Evolutionary conservation across 495 filamentous ascomycete species (phyloP).

Genomic region (Parmelia sp.): DNA sequence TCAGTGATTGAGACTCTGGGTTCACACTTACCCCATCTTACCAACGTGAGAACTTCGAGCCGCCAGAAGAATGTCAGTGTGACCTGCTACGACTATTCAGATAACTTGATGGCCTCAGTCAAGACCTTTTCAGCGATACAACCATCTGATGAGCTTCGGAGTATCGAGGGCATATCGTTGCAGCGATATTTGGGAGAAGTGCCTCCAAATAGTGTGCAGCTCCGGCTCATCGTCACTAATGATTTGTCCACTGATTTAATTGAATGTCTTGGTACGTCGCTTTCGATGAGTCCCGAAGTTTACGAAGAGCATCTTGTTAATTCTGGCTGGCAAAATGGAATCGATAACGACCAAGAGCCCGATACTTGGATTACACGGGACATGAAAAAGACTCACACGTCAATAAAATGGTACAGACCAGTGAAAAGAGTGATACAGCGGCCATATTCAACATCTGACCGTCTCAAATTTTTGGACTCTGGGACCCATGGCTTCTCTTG

Average conservation of each 20-base stretch:
- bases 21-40: neutral
- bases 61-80: neutral
- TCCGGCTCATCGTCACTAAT: neutral
- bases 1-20: neutral
- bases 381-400: constrained; percentile 12
- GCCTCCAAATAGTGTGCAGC: neutral
- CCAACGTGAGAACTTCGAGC: neutral
- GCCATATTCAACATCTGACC: constrained; percentile 8
- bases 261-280: constrained; percentile 5
- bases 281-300: constrained; percentile 9
- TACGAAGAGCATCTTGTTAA: constrained; percentile 20
- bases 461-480: neutral
- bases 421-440: neutral
- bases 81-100: neutral
- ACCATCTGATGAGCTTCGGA: neutral
- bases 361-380: constrained; percentile 13
- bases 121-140: neutral
- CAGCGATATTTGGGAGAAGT: neutral
- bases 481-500: neutral
- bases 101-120: neutral
- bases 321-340: constrained; percentile 13
- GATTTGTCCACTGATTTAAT: neutral
- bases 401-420: constrained; percentile 17
- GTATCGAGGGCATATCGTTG: neutral
- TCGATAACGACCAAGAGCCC: neutral